Base-by-base conservation (phyloP, 257 asterid species). In the Nicotiana paniculata region DNA sequence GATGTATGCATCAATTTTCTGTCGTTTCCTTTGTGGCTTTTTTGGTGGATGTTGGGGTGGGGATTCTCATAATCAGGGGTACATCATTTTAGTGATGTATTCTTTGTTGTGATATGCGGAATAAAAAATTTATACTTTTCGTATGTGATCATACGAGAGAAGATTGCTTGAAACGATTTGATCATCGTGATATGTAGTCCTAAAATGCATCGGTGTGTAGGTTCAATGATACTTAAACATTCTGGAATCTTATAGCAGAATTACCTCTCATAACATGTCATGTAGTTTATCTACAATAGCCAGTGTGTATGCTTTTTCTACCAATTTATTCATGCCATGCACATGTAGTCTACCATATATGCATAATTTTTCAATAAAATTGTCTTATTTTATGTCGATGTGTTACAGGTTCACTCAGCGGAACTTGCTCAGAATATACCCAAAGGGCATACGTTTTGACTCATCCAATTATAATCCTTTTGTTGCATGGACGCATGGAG, bases 401-500 rank as follows among this genome's bases (percentile, higher is more conserved):
- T 81, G 67, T 76, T 80, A 81, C 85, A 94, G 98, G 88, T 94
- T 94, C 87, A 93, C 98, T 11, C 93, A 89, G 86, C 85, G 89
- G 87, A 94, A 94, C 88, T 26, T 94, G 78, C 88, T 94, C 83
- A 90, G 98, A 82, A 79, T 94, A 83, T 93, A 91, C 86, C 97
- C 98, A 55, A 93, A 93, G 85, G 98, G 97, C 77, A 92, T 86
- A 83, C 95, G 98, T 76, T 55, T 94, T 39, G 89, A 90, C 89
- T 93, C 98, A 57, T 94, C 98, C 86, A 94, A 94, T 86, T 94
- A 94, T 86, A 94, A 94, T 83, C 98, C 98, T 58, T 88, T 94
- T 35, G 85, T 91, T 79, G 98, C 92, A 68, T 94, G 98, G 98
- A 82, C 89, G 82, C 97, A 93, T 85, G 98, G 98, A 87, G 98